Conservation (phyloP, 1,139 yeast species). For the Pneumocystis murina region DNA sequence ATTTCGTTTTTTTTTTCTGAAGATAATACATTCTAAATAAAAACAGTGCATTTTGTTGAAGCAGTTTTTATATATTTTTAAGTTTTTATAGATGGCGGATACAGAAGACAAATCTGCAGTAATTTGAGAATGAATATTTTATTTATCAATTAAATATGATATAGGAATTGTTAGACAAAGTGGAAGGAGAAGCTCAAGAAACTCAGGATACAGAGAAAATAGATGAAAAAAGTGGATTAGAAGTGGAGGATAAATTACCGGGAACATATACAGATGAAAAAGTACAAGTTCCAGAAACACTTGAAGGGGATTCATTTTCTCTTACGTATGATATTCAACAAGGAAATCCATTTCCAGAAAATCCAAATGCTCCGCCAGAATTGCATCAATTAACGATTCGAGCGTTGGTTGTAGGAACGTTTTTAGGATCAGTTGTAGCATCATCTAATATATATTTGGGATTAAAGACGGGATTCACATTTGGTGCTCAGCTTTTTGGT, state of each 20-base stretch:
- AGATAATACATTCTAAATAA: no score
- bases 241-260: not conserved
- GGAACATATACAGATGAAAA: not conserved
- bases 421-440: slow-evolving; percentile 9
- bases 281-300: not conserved
- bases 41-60: no score
- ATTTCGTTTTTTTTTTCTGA: no score
- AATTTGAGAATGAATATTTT: no score
- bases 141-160: no score
- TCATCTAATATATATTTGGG: slow-evolving; percentile 11
- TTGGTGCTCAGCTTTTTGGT: slow-evolving; percentile 10
- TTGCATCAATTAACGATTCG: slow-evolving; percentile 7
- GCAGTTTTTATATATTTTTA: no score
- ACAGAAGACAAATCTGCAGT: no score
- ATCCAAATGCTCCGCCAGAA: slow-evolving; percentile 4
- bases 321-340: not conserved
- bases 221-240: not conserved
- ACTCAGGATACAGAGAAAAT: not conserved
- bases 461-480: slow-evolving; percentile 11
- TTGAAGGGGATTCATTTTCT: not conserved
- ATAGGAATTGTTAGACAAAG: no score
- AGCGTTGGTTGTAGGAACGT: slow-evolving; percentile 6
- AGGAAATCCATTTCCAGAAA: slow-evolving; percentile 6
- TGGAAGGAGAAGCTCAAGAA: no score
- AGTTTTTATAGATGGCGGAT: no score